Conservation (phyloP, 2,329 filamentous ascomycete species). For the Apiospora aurea region DNA sequence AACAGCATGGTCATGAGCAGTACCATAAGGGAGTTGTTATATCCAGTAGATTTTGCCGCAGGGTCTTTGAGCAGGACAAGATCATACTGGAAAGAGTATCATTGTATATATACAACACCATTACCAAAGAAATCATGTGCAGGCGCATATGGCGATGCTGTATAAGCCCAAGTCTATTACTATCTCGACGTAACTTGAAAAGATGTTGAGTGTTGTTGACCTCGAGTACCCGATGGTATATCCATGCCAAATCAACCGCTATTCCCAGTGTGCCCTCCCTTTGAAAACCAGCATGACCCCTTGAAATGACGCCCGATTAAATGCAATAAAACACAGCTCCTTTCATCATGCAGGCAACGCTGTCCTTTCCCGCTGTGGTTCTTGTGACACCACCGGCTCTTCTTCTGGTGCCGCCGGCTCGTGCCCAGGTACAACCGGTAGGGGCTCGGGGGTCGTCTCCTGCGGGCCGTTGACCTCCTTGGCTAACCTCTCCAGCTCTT, state of each 20-base stretch:
- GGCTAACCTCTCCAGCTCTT: slow-evolving; percentile 86
- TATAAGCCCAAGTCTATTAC: neutral
- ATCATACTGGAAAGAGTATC: neutral
- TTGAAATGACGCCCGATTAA: neutral
- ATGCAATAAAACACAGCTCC: slow-evolving; percentile 6
- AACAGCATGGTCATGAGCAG: neutral
- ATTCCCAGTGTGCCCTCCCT: slow-evolving; percentile 4
- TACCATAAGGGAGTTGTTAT: neutral
- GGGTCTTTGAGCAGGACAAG: neutral
- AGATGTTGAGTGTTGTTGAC: slow-evolving; percentile 12
- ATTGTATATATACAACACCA: slow-evolving; percentile 2
- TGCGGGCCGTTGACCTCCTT: slow-evolving; percentile 54
- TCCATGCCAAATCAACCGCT: slow-evolving; percentile 13
- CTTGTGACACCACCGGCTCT: slow-evolving; percentile 25
- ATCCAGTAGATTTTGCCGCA: neutral
- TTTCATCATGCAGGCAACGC: slow-evolving; percentile 35
- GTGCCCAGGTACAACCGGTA: slow-evolving; percentile 34
- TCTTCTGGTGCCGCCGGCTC: slow-evolving; percentile 29
- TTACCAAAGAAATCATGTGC: neutral
- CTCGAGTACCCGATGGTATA: slow-evolving; percentile 12
- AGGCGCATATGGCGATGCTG: neutral
- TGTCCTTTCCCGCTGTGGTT: slow-evolving; percentile 37
- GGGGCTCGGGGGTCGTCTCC: slow-evolving; percentile 32
- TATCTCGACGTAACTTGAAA: neutral
- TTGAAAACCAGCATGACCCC: neutral